These are phyloP conservation scores for Pneumocystis wakefieldiae DNA, from an alignment of 1,139 yeast species.

Conservation along the genomic window DNA sequence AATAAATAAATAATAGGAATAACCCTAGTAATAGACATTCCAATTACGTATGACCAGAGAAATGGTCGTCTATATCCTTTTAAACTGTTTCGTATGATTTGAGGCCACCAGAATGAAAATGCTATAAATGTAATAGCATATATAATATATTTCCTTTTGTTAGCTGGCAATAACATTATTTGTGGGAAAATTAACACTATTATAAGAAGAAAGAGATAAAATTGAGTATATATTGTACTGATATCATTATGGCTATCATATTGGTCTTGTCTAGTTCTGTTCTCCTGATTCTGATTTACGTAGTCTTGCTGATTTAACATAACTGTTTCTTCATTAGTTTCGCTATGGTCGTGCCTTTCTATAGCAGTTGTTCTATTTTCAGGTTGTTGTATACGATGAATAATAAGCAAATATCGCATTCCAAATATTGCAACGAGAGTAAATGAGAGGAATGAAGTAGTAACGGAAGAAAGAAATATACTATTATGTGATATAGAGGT, in stretches of 20 bases:
- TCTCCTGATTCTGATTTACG: conserved; percentile 24
- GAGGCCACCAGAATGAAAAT: conserved; percentile 85
- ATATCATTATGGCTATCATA: conserved; percentile 4
- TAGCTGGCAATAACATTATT: conserved; percentile 49
- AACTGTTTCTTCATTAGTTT: conserved; percentile 1
- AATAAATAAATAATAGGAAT: conserved; percentile 53
- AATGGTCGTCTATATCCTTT: conserved; percentile 57
- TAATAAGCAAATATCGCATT: conserved; percentile 54
- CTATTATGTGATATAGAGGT: conserved; percentile 41
- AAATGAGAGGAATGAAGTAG: conserved; percentile 55
- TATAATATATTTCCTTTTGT: conserved; percentile 43
- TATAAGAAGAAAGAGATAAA: conserved; percentile 44
- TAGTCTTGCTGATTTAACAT: not conserved
- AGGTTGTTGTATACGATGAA: conserved; percentile 57
- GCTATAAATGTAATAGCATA: conserved; percentile 35
- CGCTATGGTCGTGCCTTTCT: not conserved
- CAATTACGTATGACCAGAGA: conserved; percentile 54
- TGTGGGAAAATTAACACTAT: conserved; percentile 45
- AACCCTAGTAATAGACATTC: conserved; percentile 48
- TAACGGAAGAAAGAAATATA: conserved; percentile 50
- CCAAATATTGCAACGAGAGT: conserved; percentile 64
- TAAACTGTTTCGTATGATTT: conserved; percentile 60
- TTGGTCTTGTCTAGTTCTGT: conserved; percentile 19
- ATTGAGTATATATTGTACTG: conserved; percentile 47
- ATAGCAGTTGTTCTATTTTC: conserved; percentile 26